Evolutionary conservation across 768 basidiomycete genomes (phyloP).

Genomic region (Suillus luteus): DNA sequence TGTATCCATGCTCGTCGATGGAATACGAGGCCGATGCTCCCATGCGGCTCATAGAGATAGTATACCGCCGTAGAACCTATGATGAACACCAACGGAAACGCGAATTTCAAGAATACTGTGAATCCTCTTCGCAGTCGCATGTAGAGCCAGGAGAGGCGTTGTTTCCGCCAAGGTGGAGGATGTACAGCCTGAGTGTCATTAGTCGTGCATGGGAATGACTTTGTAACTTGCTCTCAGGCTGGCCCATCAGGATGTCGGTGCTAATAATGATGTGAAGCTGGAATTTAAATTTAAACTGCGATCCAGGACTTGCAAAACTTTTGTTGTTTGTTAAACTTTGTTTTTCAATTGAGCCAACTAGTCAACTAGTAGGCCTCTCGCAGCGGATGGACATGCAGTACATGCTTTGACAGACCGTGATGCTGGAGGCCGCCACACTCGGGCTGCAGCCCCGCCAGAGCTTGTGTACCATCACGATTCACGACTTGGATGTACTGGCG

Average conservation of each 20-base stretch:
- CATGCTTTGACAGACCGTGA: no score
- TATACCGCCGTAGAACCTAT: constrained; percentile 40
- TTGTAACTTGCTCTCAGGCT: background rate
- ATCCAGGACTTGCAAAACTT: no score
- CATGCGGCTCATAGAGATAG: constrained; percentile 63
- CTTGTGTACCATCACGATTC: no score
- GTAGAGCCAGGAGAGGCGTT: background rate
- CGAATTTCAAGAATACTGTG: constrained; percentile 42
- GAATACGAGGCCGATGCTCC: constrained; percentile 80
- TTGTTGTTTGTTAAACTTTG: no score
- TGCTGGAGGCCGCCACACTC: constrained; percentile 24
- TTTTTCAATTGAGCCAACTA: no score
- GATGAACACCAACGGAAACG: constrained; percentile 36
- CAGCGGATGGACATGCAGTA: no score
- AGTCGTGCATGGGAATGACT: constrained; percentile 3
- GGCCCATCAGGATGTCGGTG: background rate
- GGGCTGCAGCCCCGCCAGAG: no score
- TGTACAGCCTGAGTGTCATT: background rate
- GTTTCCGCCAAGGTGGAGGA: background rate
- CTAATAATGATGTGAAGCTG: background rate
- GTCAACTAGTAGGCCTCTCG: no score
- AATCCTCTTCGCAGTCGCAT: constrained; percentile 37
- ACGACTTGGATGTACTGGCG: no score
- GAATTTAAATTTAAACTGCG: no score
- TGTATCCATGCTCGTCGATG: constrained; percentile 77